Conservation (phyloP, 345 rosid species). For the Eucalyptus cloeziana region DNA sequence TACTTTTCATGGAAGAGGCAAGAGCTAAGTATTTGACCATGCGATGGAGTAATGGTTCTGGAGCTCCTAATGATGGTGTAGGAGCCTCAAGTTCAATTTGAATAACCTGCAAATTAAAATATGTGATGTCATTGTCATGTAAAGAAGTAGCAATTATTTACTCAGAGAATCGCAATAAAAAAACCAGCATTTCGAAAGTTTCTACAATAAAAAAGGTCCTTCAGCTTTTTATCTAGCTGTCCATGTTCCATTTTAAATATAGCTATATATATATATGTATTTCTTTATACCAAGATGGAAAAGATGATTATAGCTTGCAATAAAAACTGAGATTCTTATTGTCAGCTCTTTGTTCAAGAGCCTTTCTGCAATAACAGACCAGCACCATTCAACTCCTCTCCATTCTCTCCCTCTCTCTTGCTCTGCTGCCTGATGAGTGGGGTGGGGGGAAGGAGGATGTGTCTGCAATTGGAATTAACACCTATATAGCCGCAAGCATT, state of each 20-base stretch:
- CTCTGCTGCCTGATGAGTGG: not conserved
- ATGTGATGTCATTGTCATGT: not conserved
- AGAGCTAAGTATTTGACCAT: constrained; percentile 86
- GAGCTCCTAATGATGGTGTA: constrained; percentile 61
- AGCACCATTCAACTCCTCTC: not conserved
- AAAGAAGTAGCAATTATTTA: not conserved
- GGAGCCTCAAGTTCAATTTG: constrained; percentile 70
- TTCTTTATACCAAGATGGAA: not conserved
- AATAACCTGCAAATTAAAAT: constrained; percentile 41
- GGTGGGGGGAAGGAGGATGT: not conserved
- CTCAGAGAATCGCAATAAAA: not conserved
- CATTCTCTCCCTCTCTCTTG: not conserved
- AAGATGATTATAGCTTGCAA: not conserved
- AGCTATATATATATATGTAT: not conserved
- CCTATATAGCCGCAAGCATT: not conserved
- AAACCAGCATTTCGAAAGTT: not conserved
- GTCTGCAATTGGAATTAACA: not conserved
- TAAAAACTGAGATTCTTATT: not conserved
- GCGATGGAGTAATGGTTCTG: constrained; percentile 82
- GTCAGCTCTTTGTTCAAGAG: not conserved
- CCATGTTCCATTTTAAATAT: not conserved
- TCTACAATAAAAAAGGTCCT: not conserved
- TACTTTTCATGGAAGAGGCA: constrained; percentile 63
- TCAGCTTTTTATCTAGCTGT: not conserved
- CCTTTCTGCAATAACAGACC: not conserved